These are phyloP conservation scores for Candida orba DNA, from an alignment of 805 yeast species.

Conservation along the genomic window DNA sequence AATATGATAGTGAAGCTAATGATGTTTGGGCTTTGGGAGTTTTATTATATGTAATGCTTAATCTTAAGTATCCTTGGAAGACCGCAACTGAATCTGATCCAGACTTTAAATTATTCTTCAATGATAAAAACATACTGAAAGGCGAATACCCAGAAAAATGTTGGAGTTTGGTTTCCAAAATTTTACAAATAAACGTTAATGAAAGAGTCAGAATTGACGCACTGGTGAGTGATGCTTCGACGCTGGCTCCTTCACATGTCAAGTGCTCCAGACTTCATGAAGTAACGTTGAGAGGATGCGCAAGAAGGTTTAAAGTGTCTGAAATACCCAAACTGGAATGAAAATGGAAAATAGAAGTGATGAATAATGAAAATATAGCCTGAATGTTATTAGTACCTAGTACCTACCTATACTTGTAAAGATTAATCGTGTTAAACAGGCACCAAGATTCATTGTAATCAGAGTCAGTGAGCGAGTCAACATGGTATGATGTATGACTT, in stretches of 20 bases:
- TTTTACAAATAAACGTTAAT: conserved; percentile 5
- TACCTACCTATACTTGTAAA: no score
- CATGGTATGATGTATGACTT: no score
- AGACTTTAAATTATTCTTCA: conserved; percentile 13
- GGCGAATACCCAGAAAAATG: conserved; percentile 6
- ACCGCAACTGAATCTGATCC: conserved; percentile 31
- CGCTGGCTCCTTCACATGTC: not conserved
- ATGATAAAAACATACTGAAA: not conserved
- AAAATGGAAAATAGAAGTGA: no score
- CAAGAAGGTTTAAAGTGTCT: conserved; percentile 4
- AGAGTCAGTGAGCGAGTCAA: not conserved
- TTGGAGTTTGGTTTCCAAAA: not conserved
- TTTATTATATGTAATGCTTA: conserved; percentile 71
- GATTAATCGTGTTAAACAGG: no score
- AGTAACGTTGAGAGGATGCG: conserved; percentile 7
- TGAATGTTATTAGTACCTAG: no score
- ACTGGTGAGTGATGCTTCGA: conserved; percentile 2
- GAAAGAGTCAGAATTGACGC: conserved; percentile 9
- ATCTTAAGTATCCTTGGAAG: conserved; percentile 43
- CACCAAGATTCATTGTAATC: no score
- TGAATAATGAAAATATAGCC: no score
- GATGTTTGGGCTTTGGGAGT: conserved; percentile 93
- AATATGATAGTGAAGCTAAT: conserved; percentile 67
- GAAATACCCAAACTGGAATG: not conserved
- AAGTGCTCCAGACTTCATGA: conserved; percentile 5